Evolutionary conservation across 345 rosid species (phyloP).

Genomic region (Pistacia integerrima): DNA sequence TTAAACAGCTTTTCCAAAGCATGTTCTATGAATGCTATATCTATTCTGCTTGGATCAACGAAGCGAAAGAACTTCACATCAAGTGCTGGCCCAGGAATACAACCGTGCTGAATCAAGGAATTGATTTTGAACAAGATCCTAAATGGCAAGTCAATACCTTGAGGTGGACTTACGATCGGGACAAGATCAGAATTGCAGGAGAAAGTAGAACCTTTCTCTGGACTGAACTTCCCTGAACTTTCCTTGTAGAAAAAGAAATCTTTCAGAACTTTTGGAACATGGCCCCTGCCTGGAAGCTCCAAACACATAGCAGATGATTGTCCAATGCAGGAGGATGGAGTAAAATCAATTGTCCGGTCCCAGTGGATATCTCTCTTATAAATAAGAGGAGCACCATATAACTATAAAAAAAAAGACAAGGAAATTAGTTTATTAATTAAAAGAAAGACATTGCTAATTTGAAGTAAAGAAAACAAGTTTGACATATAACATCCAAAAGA

Average conservation of each 20-base stretch:
- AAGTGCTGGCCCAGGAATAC: slow-evolving; percentile 41
- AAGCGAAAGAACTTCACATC: slow-evolving; percentile 35
- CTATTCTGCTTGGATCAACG: slow-evolving; percentile 31
- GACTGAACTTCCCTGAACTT: slow-evolving; percentile 22
- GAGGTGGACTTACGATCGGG: slow-evolving; percentile 44
- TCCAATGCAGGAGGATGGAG: slow-evolving; percentile 36
- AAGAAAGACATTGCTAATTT: too few species aligned
- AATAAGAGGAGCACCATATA: slow-evolving; percentile 47
- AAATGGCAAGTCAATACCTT: slow-evolving; percentile 29
- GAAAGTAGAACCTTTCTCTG: slow-evolving; percentile 32
- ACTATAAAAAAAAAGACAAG: slow-evolving; percentile 21
- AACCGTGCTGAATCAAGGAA: slow-evolving; percentile 47
- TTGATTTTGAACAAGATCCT: slow-evolving; percentile 43
- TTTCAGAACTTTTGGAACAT: slow-evolving; percentile 35
- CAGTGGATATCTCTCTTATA: slow-evolving; percentile 37
- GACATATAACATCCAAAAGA: too few species aligned
- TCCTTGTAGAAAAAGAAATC: slow-evolving; percentile 35
- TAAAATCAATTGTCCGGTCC: slow-evolving; percentile 47
- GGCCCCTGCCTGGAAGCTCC: slow-evolving; percentile 27
- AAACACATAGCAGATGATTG: slow-evolving; percentile 46
- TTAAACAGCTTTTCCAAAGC: slow-evolving; percentile 46
- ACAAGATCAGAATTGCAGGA: slow-evolving; percentile 39
- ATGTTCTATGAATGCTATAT: slow-evolving; percentile 24
- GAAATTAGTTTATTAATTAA: too few species aligned
- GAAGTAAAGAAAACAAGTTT: too few species aligned